A percentile compares a stretch with the other conserved stretches of the same genome.
phyloP scores from a whole-genome alignment of 805 yeast genomes.

The Teunomyces pallodes region DNA sequence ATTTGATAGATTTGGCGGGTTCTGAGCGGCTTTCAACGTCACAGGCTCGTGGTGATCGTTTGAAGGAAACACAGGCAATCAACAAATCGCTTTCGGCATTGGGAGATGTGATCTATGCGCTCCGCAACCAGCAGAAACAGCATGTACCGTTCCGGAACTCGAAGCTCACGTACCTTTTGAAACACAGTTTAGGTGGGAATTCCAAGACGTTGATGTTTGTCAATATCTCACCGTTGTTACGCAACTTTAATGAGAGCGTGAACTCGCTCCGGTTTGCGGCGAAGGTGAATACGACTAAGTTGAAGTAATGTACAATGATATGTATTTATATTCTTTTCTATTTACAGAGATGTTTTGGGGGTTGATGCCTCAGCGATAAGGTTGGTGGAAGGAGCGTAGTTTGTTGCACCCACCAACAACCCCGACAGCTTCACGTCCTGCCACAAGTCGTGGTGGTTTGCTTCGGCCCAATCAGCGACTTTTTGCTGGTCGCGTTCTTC shows the following conservation, averaged over 20 bases:
- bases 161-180: constrained; percentile 76
- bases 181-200: constrained; percentile 78
- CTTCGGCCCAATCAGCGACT: constrained; percentile 33
- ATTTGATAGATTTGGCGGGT: constrained; percentile 90
- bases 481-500: constrained; percentile 27
- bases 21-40: constrained; percentile 80
- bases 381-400: constrained; percentile 29
- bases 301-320: constrained; percentile 4
- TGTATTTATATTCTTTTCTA: neutral
- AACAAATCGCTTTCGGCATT: constrained; percentile 83
- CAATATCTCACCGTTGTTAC: constrained; percentile 66
- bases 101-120: constrained; percentile 83
- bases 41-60: constrained; percentile 73
- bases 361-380: constrained; percentile 18
- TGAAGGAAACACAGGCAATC: constrained; percentile 84
- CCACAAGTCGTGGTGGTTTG: constrained; percentile 30
- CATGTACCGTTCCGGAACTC: constrained; percentile 73
- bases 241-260: constrained; percentile 71
- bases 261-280: constrained; percentile 88
- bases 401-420: constrained; percentile 24
- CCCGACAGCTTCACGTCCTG: constrained; percentile 20
- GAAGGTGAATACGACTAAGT: constrained; percentile 62
- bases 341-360: neutral
- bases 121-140: constrained; percentile 39
- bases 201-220: constrained; percentile 94